A percentile compares a stretch with the other conserved stretches of the same genome.
Conservation (phyloP, 2,329 filamentous ascomycete genomes). For the Colletotrichum camelliae region DNA sequence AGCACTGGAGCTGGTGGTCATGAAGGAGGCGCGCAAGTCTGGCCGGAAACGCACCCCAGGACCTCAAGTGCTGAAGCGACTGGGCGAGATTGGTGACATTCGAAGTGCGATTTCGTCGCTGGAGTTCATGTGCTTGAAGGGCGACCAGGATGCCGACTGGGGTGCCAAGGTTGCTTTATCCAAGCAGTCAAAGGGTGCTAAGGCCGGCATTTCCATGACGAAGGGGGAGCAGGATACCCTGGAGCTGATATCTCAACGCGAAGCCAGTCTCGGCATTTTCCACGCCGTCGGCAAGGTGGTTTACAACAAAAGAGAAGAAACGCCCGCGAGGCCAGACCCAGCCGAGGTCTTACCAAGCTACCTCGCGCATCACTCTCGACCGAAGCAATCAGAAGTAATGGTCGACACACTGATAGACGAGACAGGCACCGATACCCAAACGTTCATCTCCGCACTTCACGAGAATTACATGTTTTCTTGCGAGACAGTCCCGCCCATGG, state of each 20-base stretch:
- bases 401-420: constrained; percentile 87
- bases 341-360: constrained; percentile 65
- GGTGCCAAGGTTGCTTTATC: constrained; percentile 74
- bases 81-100: constrained; percentile 90
- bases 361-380: constrained; percentile 61
- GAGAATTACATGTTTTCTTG: constrained; percentile 95
- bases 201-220: constrained; percentile 67
- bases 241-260: constrained; percentile 82
- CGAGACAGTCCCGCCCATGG: constrained; percentile 56
- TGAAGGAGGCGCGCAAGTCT: constrained; percentile 84
- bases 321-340: constrained; percentile 41
- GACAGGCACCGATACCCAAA: constrained; percentile 88
- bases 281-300: constrained; percentile 96
- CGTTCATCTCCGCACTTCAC: constrained; percentile 88
- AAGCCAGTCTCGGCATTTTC: constrained; percentile 91
- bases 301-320: constrained; percentile 87
- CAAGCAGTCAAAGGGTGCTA: constrained; percentile 68
- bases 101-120: constrained; percentile 90
- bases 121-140: constrained; percentile 89
- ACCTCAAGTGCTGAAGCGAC: constrained; percentile 75
- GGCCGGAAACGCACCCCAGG: constrained; percentile 78
- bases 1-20: constrained; percentile 80
- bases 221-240: constrained; percentile 80
- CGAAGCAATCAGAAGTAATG: constrained; percentile 67
- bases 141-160: constrained; percentile 77